A percentile compares a stretch with the other conserved stretches of the same genome.
phyloP scores from a whole-genome alignment of 2,329 filamentous ascomycete species.

The Colletotrichum spinosum region DNA sequence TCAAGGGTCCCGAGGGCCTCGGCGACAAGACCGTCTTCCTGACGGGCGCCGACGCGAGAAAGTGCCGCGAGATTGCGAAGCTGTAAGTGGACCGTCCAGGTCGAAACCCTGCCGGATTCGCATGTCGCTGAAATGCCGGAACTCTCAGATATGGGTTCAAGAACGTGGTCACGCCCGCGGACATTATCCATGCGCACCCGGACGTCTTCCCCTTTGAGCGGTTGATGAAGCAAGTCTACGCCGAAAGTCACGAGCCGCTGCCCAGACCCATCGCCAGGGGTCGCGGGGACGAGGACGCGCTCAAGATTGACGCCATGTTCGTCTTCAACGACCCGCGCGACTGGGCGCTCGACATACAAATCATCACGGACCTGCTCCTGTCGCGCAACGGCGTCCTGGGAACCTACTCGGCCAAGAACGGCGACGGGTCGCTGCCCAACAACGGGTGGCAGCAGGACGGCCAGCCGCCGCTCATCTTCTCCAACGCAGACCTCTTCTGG shows the following conservation, averaged over 20 bases:
- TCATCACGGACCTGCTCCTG: constrained; percentile 85
- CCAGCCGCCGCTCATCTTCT: constrained; percentile 87
- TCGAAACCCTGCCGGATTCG: background rate
- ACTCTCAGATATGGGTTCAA: constrained; percentile 74
- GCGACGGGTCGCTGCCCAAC: constrained; percentile 71
- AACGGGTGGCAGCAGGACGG: constrained; percentile 84
- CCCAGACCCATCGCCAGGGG: constrained; percentile 61
- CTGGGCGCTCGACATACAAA: constrained; percentile 90
- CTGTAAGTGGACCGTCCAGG: constrained; percentile 56
- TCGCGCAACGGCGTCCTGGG: constrained; percentile 84
- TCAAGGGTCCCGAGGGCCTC: constrained; percentile 65
- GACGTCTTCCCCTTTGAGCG: constrained; percentile 86
- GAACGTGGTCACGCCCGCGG: constrained; percentile 85
- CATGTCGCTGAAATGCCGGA: background rate
- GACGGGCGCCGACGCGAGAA: constrained; percentile 75
- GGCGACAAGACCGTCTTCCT: constrained; percentile 78
- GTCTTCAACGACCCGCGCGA: constrained; percentile 97
- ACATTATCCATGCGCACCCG: constrained; percentile 81
- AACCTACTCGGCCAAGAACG: constrained; percentile 81
- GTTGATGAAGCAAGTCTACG: constrained; percentile 72
- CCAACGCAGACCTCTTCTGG: constrained; percentile 92
- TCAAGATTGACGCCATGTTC: constrained; percentile 90
- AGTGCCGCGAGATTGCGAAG: constrained; percentile 80
- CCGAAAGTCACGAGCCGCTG: constrained; percentile 66
- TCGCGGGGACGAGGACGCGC: constrained; percentile 50